Conservation (phyloP, 139 green algal genomes). For the Picochlorum sp. region DNA sequence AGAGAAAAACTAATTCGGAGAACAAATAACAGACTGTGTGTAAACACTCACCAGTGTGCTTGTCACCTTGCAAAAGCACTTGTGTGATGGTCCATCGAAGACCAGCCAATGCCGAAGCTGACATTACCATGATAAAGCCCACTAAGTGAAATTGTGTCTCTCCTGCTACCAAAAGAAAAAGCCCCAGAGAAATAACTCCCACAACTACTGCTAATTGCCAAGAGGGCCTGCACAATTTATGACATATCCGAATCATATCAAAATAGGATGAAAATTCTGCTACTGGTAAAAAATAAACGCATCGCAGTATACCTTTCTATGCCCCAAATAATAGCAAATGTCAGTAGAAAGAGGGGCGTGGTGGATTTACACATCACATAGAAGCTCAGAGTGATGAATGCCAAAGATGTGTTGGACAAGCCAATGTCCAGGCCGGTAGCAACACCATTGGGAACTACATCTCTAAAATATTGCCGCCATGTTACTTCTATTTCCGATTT, state of each 20-base stretch:
- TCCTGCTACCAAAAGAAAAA: constrained; percentile 76
- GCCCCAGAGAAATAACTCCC: constrained; percentile 62
- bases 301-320: constrained; percentile 68
- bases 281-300: neutral
- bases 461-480: constrained; percentile 41
- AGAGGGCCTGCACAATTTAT: constrained; percentile 28
- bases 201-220: constrained; percentile 69
- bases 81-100: constrained; percentile 88
- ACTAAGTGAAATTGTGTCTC: constrained; percentile 76
- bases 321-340: constrained; percentile 83
- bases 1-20: neutral
- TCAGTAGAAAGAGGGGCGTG: constrained; percentile 83
- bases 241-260: constrained; percentile 14
- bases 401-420: constrained; percentile 82
- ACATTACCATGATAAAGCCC: constrained; percentile 84
- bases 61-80: constrained; percentile 57
- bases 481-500: constrained; percentile 11
- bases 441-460: constrained; percentile 81
- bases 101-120: constrained; percentile 57
- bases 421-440: constrained; percentile 87
- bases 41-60: neutral
- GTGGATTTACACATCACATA: constrained; percentile 95
- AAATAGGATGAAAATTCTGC: neutral
- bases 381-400: constrained; percentile 83
- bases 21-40: neutral